These are phyloP conservation scores for Fraxinus greggii DNA, from an alignment of 305 asterid species.

Conservation along the genomic window DNA sequence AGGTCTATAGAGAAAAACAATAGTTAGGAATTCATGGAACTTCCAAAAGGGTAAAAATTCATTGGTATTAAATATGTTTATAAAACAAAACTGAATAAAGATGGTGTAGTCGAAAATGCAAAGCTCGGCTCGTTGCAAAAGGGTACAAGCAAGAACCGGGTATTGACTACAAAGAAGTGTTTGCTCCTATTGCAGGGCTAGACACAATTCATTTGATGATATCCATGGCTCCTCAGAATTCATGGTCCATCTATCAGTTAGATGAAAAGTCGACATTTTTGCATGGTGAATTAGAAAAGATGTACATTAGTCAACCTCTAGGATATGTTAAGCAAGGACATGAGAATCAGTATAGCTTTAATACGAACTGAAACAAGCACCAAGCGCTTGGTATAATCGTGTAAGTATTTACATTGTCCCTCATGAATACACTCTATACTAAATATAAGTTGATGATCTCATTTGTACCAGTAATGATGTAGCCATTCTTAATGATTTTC, in stretches of 20 bases:
- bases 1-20: background rate
- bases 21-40: background rate
- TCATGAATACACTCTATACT: background rate
- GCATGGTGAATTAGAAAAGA: background rate
- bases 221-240: background rate
- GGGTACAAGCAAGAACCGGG: background rate
- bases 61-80: background rate
- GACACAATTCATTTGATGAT: background rate
- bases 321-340: background rate
- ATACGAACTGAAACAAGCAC: background rate
- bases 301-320: background rate
- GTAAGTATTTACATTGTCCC: background rate
- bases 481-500: background rate
- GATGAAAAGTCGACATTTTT: background rate
- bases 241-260: background rate
- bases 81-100: background rate
- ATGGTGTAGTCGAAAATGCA: background rate
- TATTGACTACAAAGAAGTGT: background rate
- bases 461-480: background rate
- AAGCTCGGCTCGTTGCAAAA: background rate
- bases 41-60: background rate
- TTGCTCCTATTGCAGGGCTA: background rate
- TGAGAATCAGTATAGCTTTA: background rate
- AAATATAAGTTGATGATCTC: background rate
- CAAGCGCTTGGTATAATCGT: background rate